phyloP scores from a whole-genome alignment of 2,329 filamentous ascomycete species.

The Thielaviopsis cerberus region DNA sequence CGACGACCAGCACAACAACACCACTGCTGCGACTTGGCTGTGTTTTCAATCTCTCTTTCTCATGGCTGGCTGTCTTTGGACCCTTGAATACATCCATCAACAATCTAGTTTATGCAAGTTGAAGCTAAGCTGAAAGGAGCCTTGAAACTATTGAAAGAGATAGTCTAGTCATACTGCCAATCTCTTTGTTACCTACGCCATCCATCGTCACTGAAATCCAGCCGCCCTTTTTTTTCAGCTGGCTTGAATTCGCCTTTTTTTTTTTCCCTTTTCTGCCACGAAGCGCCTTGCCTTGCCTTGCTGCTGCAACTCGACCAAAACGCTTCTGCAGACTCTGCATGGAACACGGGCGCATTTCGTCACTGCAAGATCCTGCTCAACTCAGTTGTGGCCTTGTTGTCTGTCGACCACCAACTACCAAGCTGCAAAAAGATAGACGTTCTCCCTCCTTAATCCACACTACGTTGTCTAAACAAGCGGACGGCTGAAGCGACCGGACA shows the following conservation, averaged over 20 bases:
- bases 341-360: background rate
- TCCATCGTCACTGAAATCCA: background rate
- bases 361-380: background rate
- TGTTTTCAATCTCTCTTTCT: background rate
- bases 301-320: background rate
- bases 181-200: background rate
- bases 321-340: background rate
- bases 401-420: background rate
- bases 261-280: background rate
- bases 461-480: background rate
- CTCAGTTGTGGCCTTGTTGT: background rate
- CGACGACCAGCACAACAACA: background rate
- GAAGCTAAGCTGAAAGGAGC: background rate
- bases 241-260: background rate
- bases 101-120: background rate
- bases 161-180: background rate
- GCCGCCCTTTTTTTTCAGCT: background rate
- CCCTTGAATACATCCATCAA: background rate
- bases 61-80: background rate
- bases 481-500: background rate
- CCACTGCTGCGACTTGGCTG: background rate
- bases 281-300: background rate
- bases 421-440: too few species aligned
- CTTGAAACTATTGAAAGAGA: background rate
- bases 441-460: background rate